phyloP scores from a whole-genome alignment of 306 rosid species.

The Delonix regia region DNA sequence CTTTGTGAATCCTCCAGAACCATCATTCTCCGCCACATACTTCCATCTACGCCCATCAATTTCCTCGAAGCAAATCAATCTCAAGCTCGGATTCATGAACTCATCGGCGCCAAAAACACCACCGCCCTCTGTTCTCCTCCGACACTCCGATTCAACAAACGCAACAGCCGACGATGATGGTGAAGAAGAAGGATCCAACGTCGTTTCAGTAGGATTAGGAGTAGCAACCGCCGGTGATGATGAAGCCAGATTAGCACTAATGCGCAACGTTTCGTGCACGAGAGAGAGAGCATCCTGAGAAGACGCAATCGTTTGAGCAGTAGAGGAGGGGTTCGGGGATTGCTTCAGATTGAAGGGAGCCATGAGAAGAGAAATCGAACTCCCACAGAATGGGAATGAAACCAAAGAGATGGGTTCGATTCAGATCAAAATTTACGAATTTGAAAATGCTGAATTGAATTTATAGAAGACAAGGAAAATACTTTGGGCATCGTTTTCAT shows the following conservation, averaged over 20 bases:
- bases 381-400: not conserved
- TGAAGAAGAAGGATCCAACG: slow-evolving; percentile 21
- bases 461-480: slow-evolving; percentile 5
- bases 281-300: slow-evolving; percentile 68
- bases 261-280: slow-evolving; percentile 84
- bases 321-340: slow-evolving; percentile 38
- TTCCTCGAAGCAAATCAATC: slow-evolving; percentile 85
- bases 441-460: not conserved
- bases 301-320: slow-evolving; percentile 43
- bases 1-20: slow-evolving; percentile 54
- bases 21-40: slow-evolving; percentile 73
- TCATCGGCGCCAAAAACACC: slow-evolving; percentile 36
- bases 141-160: slow-evolving; percentile 26
- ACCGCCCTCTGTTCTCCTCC: slow-evolving; percentile 29
- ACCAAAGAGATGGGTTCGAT: not conserved
- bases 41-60: slow-evolving; percentile 88
- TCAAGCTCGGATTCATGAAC: slow-evolving; percentile 50
- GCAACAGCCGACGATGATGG: not conserved
- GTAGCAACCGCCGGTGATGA: slow-evolving; percentile 31
- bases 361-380: slow-evolving; percentile 30
- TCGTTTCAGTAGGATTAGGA: slow-evolving; percentile 12
- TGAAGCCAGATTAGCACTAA: slow-evolving; percentile 75
- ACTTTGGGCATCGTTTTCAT: not conserved
- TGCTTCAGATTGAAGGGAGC: slow-evolving; percentile 66
- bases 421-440: not conserved